Conservation (phyloP, 768 basidiomycete genomes). For the Leccinum uliginosum region DNA sequence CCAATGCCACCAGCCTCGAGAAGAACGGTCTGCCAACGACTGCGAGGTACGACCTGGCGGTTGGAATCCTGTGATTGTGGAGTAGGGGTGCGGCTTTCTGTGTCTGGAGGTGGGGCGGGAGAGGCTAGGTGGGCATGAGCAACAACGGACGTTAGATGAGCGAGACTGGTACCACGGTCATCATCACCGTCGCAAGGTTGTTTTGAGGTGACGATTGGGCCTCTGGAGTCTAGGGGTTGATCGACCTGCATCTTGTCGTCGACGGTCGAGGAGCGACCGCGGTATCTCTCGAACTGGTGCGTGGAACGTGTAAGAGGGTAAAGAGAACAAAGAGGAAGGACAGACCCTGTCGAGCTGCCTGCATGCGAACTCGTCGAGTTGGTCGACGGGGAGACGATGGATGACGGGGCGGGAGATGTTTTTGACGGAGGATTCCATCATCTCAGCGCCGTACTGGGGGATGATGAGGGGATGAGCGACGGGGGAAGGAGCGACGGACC, state of each 20-base stretch:
- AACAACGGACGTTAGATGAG: slow-evolving; percentile 3
- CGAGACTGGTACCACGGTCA: slow-evolving; percentile 4
- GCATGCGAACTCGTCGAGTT: slow-evolving; percentile 85
- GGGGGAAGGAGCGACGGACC: slow-evolving; percentile 37
- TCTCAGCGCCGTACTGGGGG: slow-evolving; percentile 78
- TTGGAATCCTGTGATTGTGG: slow-evolving; percentile 23
- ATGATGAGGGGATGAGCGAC: slow-evolving; percentile 8
- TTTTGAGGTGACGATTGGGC: not conserved
- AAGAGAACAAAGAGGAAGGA: not conserved
- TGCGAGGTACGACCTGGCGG: slow-evolving; percentile 63
- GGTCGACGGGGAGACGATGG: slow-evolving; percentile 67
- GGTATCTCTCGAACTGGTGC: slow-evolving; percentile 48
- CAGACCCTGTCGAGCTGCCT: slow-evolving; percentile 80
- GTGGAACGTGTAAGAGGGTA: not conserved
- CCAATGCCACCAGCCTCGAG: slow-evolving; percentile 85
- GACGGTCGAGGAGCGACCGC: slow-evolving; percentile 32
- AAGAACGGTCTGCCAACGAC: slow-evolving; percentile 80
- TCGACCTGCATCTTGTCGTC: slow-evolving; percentile 31
- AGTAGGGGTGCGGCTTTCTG: slow-evolving; percentile 21
- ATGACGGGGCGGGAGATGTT: slow-evolving; percentile 80
- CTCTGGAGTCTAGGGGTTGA: not conserved
- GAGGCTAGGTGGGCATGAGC: slow-evolving; percentile 8
- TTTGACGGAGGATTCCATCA: slow-evolving; percentile 82
- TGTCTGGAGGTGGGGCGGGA: not conserved
- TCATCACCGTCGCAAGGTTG: not conserved